phyloP scores from a whole-genome alignment of 2,329 filamentous ascomycete genomes.

The Leptographium procerum region DNA sequence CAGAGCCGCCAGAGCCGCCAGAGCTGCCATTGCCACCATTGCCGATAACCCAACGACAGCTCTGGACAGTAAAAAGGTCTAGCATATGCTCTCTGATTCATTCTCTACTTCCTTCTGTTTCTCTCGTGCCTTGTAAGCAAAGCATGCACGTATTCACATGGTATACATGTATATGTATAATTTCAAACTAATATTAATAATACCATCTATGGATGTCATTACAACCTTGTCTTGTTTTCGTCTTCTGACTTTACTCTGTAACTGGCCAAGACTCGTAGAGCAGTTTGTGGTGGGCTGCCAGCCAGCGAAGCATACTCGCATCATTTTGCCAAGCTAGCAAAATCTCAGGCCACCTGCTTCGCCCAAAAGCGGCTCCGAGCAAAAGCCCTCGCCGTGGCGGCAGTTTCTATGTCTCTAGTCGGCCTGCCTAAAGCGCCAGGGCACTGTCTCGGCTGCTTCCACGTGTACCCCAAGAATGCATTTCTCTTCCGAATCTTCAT shows the following conservation, averaged over 20 bases:
- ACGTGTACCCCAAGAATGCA: slow-evolving; percentile 86
- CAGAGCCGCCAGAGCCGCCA: slow-evolving; percentile 23
- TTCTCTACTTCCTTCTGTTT: neutral
- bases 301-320: neutral
- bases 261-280: neutral
- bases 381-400: slow-evolving; percentile 11
- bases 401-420: slow-evolving; percentile 2
- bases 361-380: slow-evolving; percentile 11
- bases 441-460: slow-evolving; percentile 39
- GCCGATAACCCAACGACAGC: neutral
- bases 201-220: neutral
- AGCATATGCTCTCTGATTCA: neutral
- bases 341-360: slow-evolving; percentile 8
- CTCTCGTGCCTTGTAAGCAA: neutral
- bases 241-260: neutral
- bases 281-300: too few relatives aligned
- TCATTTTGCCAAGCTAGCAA: neutral
- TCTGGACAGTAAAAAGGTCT: neutral
- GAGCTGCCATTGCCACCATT: slow-evolving; percentile 15
- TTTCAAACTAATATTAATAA: neutral
- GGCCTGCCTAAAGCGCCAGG: neutral
- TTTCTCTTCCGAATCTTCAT: slow-evolving; percentile 70
- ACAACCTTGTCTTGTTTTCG: neutral
- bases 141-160: too few relatives aligned
- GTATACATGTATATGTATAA: neutral